Base-by-base conservation (phyloP, 139 green algal species). In the Chlorella vulgaris region DNA sequence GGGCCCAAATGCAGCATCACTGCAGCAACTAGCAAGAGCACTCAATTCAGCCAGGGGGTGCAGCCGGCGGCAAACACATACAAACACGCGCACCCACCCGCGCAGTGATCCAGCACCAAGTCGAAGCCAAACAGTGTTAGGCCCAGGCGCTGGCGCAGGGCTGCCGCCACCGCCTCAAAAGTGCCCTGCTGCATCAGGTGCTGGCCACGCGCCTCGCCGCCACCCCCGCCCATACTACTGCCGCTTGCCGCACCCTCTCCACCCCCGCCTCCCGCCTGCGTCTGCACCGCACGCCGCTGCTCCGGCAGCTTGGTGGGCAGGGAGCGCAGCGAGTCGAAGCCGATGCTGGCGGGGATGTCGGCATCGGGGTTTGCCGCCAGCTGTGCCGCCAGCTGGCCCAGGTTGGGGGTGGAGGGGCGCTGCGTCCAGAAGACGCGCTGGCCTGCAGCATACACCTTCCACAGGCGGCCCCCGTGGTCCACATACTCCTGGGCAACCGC, bases 401-500 rank as follows among this genome's bases (percentile, higher is more conserved):
- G 38, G 61, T 94, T 86, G 3, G 91, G 91, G 29, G 91, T 93
- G 38, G 91, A 95, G 2, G 71, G 74, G 8, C 89, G 84, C 22
- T 86, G 67, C 0, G 81, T 79, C 58, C 84, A 76, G 71, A 90
- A 89, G 60, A 95, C 91, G 84, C 92, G 84, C 28, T 89, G 83
- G 0, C 90, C 91, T 18, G 94, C 83, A 18, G 91, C 88, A 53
- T 97, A 97, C 39, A 90, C 91, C 81, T 97, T 97, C 85, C 89
- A 88, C 61, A 96, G 76, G n/a, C 50, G 3, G 0, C 81, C 90
- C 21, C 88, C 90, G 66, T 97, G 93, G 78, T 96, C 90, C 26
- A 97, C 86, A 70, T 95, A 97, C 84, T 96, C 88, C 83, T 97
- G 93, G 28, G 92, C 69, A 36, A 95, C 80, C 8, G 83, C 87